Evolutionary conservation across 2,329 filamentous ascomycete species (phyloP).

Genomic region (Cladophialophora psammophila): DNA sequence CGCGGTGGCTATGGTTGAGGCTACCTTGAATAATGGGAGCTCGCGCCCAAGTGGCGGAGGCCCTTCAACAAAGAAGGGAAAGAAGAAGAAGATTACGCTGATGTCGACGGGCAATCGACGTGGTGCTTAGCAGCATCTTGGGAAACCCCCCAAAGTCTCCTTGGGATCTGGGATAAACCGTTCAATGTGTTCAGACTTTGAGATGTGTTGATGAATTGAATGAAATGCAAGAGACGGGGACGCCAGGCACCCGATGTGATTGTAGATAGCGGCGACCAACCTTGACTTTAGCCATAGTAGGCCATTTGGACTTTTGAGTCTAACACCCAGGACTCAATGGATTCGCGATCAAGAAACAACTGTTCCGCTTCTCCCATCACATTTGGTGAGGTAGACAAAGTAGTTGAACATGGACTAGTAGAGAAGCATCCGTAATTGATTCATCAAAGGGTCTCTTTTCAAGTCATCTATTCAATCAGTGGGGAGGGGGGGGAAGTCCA

Average conservation of each 20-base stretch:
- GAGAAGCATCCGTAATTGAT: not conserved
- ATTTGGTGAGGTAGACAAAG: not conserved
- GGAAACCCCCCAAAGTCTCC: no score
- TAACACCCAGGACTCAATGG: not conserved
- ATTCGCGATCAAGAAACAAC: not conserved
- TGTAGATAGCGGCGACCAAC: not conserved
- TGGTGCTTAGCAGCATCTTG: conserved; percentile 53
- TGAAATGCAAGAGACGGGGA: not conserved
- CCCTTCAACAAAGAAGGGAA: conserved; percentile 55
- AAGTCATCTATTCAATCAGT: not conserved
- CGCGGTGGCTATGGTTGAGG: conserved; percentile 59
- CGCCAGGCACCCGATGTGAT: not conserved
- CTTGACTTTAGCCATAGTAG: not conserved
- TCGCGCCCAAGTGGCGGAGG: conserved; percentile 33
- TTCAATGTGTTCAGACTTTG: not conserved
- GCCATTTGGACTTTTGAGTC: not conserved
- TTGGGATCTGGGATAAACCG: conserved; percentile 31
- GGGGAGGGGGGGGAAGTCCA: not conserved
- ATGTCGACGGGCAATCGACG: conserved; percentile 71
- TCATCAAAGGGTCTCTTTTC: not conserved
- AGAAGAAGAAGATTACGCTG: conserved; percentile 71
- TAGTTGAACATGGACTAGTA: not conserved
- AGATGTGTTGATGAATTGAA: conserved; percentile 1
- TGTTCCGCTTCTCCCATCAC: not conserved
- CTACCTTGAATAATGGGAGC: conserved; percentile 41